phyloP scores from a whole-genome alignment of 2,329 filamentous ascomycete genomes.

The Ascocoryne sarcoides region DNA sequence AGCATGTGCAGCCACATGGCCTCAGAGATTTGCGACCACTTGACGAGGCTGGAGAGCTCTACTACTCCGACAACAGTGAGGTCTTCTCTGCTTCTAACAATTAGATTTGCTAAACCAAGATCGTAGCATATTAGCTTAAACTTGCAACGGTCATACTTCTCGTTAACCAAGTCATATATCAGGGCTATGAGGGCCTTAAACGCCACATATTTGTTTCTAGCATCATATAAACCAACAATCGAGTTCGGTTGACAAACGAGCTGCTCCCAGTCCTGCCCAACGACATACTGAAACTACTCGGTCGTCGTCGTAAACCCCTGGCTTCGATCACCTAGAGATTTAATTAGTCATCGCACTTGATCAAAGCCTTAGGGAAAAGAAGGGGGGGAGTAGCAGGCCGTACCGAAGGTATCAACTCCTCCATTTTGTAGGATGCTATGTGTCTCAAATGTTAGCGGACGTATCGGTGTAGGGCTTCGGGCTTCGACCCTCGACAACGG shows the following conservation, averaged over 20 bases:
- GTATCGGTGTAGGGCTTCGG: conserved; percentile 10
- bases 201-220: conserved; percentile 24
- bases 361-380: background rate
- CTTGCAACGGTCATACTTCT: conserved; percentile 20
- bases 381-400: conserved; percentile 2
- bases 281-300: conserved; percentile 21
- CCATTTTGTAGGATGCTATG: conserved; percentile 28
- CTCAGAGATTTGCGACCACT: conserved; percentile 13
- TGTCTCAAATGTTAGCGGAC: conserved; percentile 29
- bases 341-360: conserved; percentile 1
- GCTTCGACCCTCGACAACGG: conserved; percentile 6
- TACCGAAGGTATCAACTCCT: conserved; percentile 23
- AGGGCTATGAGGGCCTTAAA: conserved; percentile 20
- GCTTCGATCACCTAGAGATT: conserved; percentile 5
- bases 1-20: conserved; percentile 14
- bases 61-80: conserved; percentile 30
- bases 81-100: conserved; percentile 29
- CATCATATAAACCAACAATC: conserved; percentile 20
- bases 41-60: conserved; percentile 13
- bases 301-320: conserved; percentile 9
- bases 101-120: conserved; percentile 31
- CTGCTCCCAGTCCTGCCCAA: conserved; percentile 28
- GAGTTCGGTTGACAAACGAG: conserved; percentile 30
- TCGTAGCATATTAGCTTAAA: conserved; percentile 34
- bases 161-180: conserved; percentile 5